Evolutionary conservation across 441 rosid genomes (phyloP), one percentile per base, ranked within the genome.

Genomic region (Iberis amara): DNA sequence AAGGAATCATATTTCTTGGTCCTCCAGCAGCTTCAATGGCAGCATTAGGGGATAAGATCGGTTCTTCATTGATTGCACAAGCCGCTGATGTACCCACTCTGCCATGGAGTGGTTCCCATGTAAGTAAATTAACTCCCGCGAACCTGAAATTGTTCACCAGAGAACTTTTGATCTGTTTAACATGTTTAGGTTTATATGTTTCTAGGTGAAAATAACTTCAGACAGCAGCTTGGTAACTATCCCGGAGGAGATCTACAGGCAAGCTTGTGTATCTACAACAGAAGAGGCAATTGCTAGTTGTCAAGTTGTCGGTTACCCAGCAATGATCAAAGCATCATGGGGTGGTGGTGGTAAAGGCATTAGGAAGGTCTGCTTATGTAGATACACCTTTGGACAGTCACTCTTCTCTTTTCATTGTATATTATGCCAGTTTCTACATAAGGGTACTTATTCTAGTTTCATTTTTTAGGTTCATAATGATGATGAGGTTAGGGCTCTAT

Each of bases 291-390:
- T 89, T 73, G 88, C 90, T 44, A 94, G 99, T 65, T 94, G 97
- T 70, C 95, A 86, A 76, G 79, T 94, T 68, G 92, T 89, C 37
- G 99, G 99, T 64, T 94, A 94, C 76, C 99, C 99, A 57, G 96
- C 99, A 65, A 94, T 94, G 99, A 94, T 89, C 76, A 94, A 94
- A 87, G 99, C 99, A 47, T 94, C 99, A 2, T 94, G 99, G 99
- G 99, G 99, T 51, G 99, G 99, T 35, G 99, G 99, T 40, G 99
- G 99, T 64, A 89, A 94, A 83, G 99, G 99, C 57, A 94, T 94
- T 62, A 80, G 99, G 77, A 94, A 94, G 99, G 97, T 94, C 53
- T 56, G 76, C 62, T 42, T 61, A 62, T 49, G 66, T 38, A 35
- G 39, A 56, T 55, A 35, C 14, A 24, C 42, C 12, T 33, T 51